A percentile compares a stretch with the other conserved stretches of the same genome.
phyloP scores from a whole-genome alignment of 2,329 filamentous ascomycete genomes.

The Calonectria honghensis region DNA sequence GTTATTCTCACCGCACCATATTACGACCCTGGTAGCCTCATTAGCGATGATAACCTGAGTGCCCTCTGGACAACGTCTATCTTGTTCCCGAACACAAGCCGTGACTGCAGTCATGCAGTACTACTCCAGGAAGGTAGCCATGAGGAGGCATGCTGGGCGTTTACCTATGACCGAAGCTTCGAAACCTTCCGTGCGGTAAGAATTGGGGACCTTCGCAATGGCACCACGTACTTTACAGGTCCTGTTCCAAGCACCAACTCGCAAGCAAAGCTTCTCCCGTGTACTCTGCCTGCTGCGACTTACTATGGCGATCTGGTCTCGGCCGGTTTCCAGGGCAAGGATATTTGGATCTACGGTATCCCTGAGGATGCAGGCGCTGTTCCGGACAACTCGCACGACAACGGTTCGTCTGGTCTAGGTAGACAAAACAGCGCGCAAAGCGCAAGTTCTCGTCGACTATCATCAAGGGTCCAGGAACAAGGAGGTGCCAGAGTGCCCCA shows the following conservation, averaged over 20 bases:
- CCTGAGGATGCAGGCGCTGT: conserved; percentile 82
- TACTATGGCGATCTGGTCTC: conserved; percentile 82
- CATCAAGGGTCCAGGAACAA: conserved; percentile 55
- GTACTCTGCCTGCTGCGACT: conserved; percentile 81
- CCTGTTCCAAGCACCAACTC: conserved; percentile 73
- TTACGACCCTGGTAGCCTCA: conserved; percentile 81
- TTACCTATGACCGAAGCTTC: conserved; percentile 85
- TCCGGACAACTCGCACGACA: conserved; percentile 63
- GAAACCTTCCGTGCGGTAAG: conserved; percentile 87
- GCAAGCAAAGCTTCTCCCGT: conserved; percentile 78
- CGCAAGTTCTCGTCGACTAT: conserved; percentile 57
- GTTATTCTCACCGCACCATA: conserved; percentile 88
- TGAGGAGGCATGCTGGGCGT: conserved; percentile 83
- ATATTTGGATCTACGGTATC: conserved; percentile 87
- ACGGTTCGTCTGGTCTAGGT: conserved; percentile 53
- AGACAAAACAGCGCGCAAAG: conserved; percentile 58
- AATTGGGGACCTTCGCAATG: conserved; percentile 83
- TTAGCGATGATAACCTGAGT: conserved; percentile 80
- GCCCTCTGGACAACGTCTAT: conserved; percentile 91
- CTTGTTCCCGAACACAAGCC: conserved; percentile 86
- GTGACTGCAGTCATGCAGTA: conserved; percentile 85
- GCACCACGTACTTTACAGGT: conserved; percentile 86
- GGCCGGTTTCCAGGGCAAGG: conserved; percentile 82
- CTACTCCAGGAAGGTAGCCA: conserved; percentile 77
- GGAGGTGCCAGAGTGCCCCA: conserved; percentile 71